Evolutionary conservation across 2,329 filamentous ascomycete species (phyloP), one percentile per base, ranked within the genome.

Genomic region (Basipetospora sp.): DNA sequence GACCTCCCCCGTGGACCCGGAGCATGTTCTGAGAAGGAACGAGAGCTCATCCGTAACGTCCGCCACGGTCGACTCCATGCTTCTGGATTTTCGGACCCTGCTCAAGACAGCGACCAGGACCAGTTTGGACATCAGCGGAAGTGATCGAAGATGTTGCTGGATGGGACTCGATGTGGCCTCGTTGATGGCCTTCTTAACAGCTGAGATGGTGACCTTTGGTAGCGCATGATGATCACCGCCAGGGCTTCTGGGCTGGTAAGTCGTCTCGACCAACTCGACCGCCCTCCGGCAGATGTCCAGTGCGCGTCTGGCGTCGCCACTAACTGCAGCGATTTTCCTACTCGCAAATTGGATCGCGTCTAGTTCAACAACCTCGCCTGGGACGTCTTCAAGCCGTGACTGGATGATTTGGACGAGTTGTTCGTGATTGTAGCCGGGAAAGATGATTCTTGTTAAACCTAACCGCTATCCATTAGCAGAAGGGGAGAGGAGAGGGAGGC

Each of bases 371-470:
- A 98, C 80, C 46, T 87, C 77, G 18, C 85, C 86, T 1, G 83
- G 80, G 1, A 96, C 84, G 38, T 84, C 85, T 52, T 85, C 77
- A 2, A 98, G 71, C 20, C 90, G 80, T n/a, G 86, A 93, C 51
- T 88, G 80, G 45, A 98, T 94, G 51, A 98, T 98, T 47, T 80
- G 81, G 81, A 96, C 94, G 29, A 98, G 71, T 58, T 98, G 90
- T 42, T 90, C 86, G 56, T 98, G 87, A 41, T 86, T 94, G 58
- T 98, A 98, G 16, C 90, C 90, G 0, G 90, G 84, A 50, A 98
- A 98, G 0, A 90, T 94, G 52, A 98, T 94, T 50, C 92, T 75
- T 6, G 87, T 94, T 34, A 98, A 65, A 16, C 88, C 63, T 64
- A 17, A 15, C 22, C 11, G 6, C 22, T 11, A 25, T 6, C 11